These are phyloP conservation scores for Dipodascopsis uninucleata DNA, from an alignment of 805 yeast genomes.

Conservation along the genomic window DNA sequence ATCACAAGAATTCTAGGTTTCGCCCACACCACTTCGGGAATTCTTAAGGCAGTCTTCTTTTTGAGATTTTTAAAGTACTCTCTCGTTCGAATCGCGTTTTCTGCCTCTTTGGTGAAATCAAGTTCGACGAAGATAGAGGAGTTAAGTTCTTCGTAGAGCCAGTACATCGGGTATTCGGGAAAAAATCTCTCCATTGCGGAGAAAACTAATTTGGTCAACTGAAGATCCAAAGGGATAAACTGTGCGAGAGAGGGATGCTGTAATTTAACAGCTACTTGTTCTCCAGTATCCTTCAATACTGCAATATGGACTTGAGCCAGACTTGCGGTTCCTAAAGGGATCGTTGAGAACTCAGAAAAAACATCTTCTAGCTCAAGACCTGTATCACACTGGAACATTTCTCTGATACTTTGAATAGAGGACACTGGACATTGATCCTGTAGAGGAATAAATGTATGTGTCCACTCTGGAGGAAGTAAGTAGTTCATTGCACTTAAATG, in stretches of 20 bases:
- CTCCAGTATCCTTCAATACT: slow-evolving; percentile 51
- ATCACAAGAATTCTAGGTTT: slow-evolving; percentile 70
- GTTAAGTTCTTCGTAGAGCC: slow-evolving; percentile 95
- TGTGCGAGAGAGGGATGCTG: slow-evolving; percentile 86
- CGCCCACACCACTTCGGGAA: slow-evolving; percentile 71
- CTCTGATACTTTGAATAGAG: slow-evolving; percentile 60
- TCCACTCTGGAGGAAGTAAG: slow-evolving; percentile 90
- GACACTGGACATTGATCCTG: slow-evolving; percentile 89
- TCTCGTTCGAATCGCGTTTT: slow-evolving; percentile 68
- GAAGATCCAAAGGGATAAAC: slow-evolving; percentile 87
- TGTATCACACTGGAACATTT: slow-evolving; percentile 65
- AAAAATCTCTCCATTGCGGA: slow-evolving; percentile 68
- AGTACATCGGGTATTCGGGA: slow-evolving; percentile 88
- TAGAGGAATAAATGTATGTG: slow-evolving; percentile 85
- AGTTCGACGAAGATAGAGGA: slow-evolving; percentile 84
- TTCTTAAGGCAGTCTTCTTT: slow-evolving; percentile 64
- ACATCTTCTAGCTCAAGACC: slow-evolving; percentile 57
- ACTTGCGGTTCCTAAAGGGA: slow-evolving; percentile 92
- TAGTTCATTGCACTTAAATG: slow-evolving; percentile 91
- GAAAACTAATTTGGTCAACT: slow-evolving; percentile 73
- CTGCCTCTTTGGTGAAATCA: slow-evolving; percentile 82
- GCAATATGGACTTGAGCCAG: slow-evolving; percentile 94
- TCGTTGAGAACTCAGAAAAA: slow-evolving; percentile 61
- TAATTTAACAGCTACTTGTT: slow-evolving; percentile 85
- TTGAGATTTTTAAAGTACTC: slow-evolving; percentile 58